A percentile compares a stretch with the other conserved stretches of the same genome.
phyloP scores from a whole-genome alignment of 2,329 filamentous ascomycete species.

The Diaporthe eres region DNA sequence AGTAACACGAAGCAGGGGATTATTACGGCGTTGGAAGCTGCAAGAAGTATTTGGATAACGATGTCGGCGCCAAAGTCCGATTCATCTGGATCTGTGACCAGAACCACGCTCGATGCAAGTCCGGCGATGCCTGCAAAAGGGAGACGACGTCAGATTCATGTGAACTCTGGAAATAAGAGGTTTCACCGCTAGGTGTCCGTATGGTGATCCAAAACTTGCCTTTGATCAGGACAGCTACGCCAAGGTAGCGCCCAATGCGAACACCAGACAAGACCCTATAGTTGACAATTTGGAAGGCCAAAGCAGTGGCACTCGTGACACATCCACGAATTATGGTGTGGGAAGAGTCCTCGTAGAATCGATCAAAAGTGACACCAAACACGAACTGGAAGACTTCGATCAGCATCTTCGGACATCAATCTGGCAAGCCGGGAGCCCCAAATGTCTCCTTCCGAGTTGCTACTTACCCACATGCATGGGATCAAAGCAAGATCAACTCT shows the following conservation, averaged over 20 bases:
- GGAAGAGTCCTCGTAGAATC: not conserved
- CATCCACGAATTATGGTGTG: not conserved
- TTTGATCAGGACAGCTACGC: not conserved
- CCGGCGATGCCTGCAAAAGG: not conserved
- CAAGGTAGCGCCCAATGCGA: not conserved
- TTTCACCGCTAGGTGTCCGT: too few species aligned
- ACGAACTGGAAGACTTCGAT: not conserved
- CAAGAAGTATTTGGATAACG: not conserved
- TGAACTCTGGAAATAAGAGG: too few species aligned
- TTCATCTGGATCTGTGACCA: not conserved
- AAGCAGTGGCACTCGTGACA: not conserved
- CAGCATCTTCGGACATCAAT: not conserved
- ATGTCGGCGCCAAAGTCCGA: not conserved
- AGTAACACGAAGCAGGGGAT: not conserved
- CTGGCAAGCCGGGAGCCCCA: not conserved
- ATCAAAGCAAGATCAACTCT: not conserved
- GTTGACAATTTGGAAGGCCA: not conserved
- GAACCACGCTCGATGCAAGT: not conserved
- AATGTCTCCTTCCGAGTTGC: rapidly evolving
- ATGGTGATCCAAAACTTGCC: not conserved
- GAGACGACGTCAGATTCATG: not conserved
- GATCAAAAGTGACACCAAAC: not conserved
- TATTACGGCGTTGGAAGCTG: not conserved
- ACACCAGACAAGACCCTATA: not conserved
- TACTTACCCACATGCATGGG: not conserved